These are phyloP conservation scores for Fusarium dimerum DNA, from an alignment of 2,329 filamentous ascomycete species.

Conservation along the genomic window DNA sequence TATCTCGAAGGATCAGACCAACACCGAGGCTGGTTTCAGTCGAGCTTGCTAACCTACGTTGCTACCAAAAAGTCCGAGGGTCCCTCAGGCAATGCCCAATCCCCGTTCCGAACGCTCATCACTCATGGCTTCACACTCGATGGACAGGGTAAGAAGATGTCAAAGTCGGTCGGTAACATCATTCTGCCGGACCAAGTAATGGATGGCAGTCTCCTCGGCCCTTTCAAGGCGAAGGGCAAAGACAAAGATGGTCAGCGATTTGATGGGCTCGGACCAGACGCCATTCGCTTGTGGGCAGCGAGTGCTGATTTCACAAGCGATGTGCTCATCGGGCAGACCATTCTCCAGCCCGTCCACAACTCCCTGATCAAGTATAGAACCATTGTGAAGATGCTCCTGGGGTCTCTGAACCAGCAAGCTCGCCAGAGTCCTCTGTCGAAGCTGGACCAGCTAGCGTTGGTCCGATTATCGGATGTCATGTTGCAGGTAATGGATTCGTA, in stretches of 20 bases:
- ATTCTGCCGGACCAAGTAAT: constrained; percentile 82
- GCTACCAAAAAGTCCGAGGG: constrained; percentile 55
- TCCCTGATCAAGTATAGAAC: constrained; percentile 84
- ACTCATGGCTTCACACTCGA: constrained; percentile 97
- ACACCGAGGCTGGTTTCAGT: constrained; percentile 98
- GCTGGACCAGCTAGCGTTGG: constrained; percentile 73
- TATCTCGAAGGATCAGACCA: constrained; percentile 96
- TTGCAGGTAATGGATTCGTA: constrained; percentile 65
- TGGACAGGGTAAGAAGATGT: constrained; percentile 93
- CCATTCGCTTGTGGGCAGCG: constrained; percentile 86
- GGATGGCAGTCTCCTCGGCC: constrained; percentile 75
- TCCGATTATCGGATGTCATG: constrained; percentile 70
- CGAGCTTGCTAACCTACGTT: constrained; percentile 84
- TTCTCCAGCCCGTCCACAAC: constrained; percentile 75
- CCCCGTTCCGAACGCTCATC: constrained; percentile 86
- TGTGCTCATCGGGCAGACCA: constrained; percentile 75
- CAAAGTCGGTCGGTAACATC: constrained; percentile 91
- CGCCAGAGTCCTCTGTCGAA: constrained; percentile 54
- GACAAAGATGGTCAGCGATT: constrained; percentile 39
- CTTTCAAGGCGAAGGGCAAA: constrained; percentile 63
- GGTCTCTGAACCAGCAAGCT: constrained; percentile 63
- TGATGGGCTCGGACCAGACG: constrained; percentile 81
- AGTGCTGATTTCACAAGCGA: constrained; percentile 91
- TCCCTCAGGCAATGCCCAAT: constrained; percentile 27
- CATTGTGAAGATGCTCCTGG: constrained; percentile 88